Evolutionary conservation across 768 basidiomycete genomes (phyloP), one percentile per base, ranked within the genome.

Genomic region (Tylopilus sp.): DNA sequence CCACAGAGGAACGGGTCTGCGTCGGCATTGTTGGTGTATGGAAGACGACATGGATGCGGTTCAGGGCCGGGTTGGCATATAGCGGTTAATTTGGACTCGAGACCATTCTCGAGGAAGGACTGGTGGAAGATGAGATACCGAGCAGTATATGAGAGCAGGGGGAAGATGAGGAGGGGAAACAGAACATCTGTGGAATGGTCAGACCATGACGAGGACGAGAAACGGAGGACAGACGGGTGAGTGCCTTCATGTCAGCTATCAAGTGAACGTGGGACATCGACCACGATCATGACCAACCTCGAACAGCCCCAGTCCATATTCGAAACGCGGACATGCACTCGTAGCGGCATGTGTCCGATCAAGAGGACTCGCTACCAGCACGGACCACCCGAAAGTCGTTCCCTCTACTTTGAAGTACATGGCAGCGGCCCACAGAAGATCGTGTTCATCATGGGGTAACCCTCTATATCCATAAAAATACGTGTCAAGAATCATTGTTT

Each of bases 351-450:
- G n/a, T 92, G 88, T 63, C 87, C 86, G 3, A 83, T 90, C 16
- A 82, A 82, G 2, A 61, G 73, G 25, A 70, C 82, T 6, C 74
- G 75, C 26, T 68, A 72, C 17, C 76, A 80, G 58, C 72, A 67
- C 19, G 71, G 75, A 45, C 67, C 77, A 1, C 55, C 83, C 2
- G 80, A 87, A 61, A 84, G 80, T 43, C 87, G 89, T 62, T 87
- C 86, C 1, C 73, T 92, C 3, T 93, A 92, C 68, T 92, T 78
- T 56, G 88, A 91, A 66, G 78, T 84, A 34, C 91, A 93, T 66
- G 91, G 89, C 4, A 70, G 58, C 6, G 85, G 85, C 0, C 76
- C 77, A 12, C 74, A 77, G 54, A 89, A 88, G 62, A 66, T 92
- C n/a, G 62, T 91, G 1, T 82, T 90, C 58, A 83, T 93, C 59